These are phyloP conservation scores for Pleurotus platypus DNA, from an alignment of 768 basidiomycete species.

Conservation along the genomic window DNA sequence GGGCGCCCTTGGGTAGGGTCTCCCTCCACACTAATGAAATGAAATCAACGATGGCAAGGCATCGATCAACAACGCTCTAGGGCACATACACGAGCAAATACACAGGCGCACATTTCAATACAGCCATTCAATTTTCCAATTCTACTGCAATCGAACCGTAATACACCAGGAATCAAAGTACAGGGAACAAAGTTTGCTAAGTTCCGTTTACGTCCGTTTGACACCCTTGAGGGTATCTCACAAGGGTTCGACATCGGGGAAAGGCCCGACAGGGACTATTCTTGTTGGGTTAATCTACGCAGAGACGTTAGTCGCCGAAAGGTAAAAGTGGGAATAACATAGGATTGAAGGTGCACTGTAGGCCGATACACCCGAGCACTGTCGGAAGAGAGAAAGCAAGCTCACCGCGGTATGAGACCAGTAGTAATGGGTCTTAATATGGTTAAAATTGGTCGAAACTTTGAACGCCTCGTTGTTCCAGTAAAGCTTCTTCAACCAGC, in stretches of 20 bases:
- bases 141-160: no score
- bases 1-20: neutral
- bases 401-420: conserved; percentile 53
- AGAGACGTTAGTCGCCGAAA: neutral
- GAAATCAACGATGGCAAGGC: no score
- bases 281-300: conserved; percentile 75
- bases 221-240: conserved; percentile 23
- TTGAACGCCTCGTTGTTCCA: conserved; percentile 90
- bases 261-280: conserved; percentile 73
- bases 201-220: no score
- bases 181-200: no score
- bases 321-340: neutral
- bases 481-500: conserved; percentile 86
- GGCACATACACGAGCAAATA: no score
- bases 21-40: no score
- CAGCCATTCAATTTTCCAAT: no score
- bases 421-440: conserved; percentile 78
- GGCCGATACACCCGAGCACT: neutral
- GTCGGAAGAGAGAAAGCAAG: neutral
- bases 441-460: conserved; percentile 83
- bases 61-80: no score
- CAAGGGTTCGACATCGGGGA: conserved; percentile 64
- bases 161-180: no score
- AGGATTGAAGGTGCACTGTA: neutral
- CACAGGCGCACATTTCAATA: no score